Conservation (phyloP, 345 rosid species). For the Acer campestre region DNA sequence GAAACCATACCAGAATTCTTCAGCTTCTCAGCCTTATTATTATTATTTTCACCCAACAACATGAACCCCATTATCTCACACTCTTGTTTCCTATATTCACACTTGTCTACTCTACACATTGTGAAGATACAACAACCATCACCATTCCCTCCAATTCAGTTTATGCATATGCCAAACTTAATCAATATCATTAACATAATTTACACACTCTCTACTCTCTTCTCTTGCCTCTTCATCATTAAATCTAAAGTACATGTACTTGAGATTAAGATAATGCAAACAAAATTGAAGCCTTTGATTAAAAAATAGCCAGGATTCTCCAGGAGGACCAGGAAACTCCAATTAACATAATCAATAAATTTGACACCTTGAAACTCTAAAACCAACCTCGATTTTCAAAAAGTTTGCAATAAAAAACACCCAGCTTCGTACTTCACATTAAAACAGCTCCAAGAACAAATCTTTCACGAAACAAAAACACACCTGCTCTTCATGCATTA, state of each 20-base stretch:
- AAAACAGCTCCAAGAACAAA: slow-evolving; percentile 8
- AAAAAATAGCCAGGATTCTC: neutral
- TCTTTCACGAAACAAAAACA: neutral
- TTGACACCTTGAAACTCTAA: slow-evolving; percentile 28
- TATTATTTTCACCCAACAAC: slow-evolving; percentile 56
- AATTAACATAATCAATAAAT: slow-evolving; percentile 19
- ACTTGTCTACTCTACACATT: slow-evolving; percentile 49
- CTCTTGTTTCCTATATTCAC: slow-evolving; percentile 42
- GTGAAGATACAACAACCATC: slow-evolving; percentile 17
- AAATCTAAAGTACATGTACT: slow-evolving; percentile 11
- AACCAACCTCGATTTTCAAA: slow-evolving; percentile 26
- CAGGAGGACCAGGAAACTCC: slow-evolving; percentile 6
- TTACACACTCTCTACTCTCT: neutral
- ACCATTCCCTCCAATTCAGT: slow-evolving; percentile 21
- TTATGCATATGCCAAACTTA: slow-evolving; percentile 1
- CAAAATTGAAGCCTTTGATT: slow-evolving; percentile 18
- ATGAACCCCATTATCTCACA: slow-evolving; percentile 61
- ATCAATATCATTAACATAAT: neutral
- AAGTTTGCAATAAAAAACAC: slow-evolving; percentile 28
- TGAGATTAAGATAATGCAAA: slow-evolving; percentile 20
- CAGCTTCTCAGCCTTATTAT: slow-evolving; percentile 58
- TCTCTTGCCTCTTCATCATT: slow-evolving; percentile 1
- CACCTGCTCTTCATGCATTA: slow-evolving; percentile 14
- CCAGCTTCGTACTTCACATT: slow-evolving; percentile 16
- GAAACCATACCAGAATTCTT: slow-evolving; percentile 52